Base-by-base conservation (phyloP, 139 green algal species). In the Pycnococcus provasolii region DNA sequence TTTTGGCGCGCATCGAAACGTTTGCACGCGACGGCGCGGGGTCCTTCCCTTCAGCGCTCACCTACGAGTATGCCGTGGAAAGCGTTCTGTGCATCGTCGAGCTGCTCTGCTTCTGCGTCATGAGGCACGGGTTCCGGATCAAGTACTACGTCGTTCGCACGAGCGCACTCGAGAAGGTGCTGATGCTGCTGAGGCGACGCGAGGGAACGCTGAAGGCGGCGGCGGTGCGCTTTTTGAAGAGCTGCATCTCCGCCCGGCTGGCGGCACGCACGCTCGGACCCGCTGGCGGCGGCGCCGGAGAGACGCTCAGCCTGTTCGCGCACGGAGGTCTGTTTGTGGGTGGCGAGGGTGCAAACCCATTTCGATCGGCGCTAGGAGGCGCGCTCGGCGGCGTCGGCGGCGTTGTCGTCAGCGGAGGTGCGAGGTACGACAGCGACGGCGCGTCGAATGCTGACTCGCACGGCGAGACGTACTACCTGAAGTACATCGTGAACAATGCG, bases 91-190 rank as follows among this genome's bases (percentile, higher is more conserved):
- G 26, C 15, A 83, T 97, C 13, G 69, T 95, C 44, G 93, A 99
- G 52, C 78, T 99, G 44, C 75, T 98, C 37, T 91, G 84, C 74
- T 99, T 95, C 79, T 96, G 87, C 71, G 86, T 97, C n/a, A 70
- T 81, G 51, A 81, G 90, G 54, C 89, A 97, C 73, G 71, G 66
- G 8, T 94, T 79, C 71, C 78, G 77, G 26, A 91, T 91, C 45
- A 96, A 96, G 76, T 96, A 95, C 71, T 94, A 87, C 74, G 77
- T 91, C 4, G 51, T 85, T 57, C 60, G 78, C 45, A 81, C 80
- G 50, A 80, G 83, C 58, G 62, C 95, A 51, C 70, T 97, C 45
- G 82, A 94, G 64, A 95, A 96, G 74, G 84, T 95, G 62, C 77
- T 96, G 71, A 66, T 72, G 51, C 80, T 97, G 76, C 71, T 95